Base-by-base conservation (phyloP, 1,284 basidiomycete genomes). In the Melanopsichium pennsylvanicum region DNA sequence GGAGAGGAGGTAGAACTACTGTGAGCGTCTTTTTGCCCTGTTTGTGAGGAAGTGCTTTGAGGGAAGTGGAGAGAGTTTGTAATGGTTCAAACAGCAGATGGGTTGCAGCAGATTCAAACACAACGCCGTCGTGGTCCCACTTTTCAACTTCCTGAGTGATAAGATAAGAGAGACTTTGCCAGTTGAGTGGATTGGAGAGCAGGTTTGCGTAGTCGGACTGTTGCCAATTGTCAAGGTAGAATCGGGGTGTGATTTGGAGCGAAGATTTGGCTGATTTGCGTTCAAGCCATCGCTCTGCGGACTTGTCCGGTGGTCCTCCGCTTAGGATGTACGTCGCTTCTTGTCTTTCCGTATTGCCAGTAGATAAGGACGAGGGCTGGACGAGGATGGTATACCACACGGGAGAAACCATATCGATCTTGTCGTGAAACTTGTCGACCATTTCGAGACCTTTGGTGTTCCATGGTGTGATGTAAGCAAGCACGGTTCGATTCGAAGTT, bases 381-480 rank as follows among this genome's bases (percentile, higher is more conserved):
- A 57, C 51, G 3, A 64, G 41, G n/a, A 75, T 33, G 13, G 72
- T 73, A 35, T 75, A 70, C 72, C 72, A 75, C 12, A 66, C 66
- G 5, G 72, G 72, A 2, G 63, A 50, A 19, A 75, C 58, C 16
- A 70, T 16, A 44, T 70, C 55, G 39, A 75, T 43, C 34, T 70
- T 70, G 25, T 47, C 45, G 3, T 46, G 32, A 19, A 40, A 70
- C 22, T 44, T 15, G 15, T 64, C 59, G 2, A 56, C 62, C 23
- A 67, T 39, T 11, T 25, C 13, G 10, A 38, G 34, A 4, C 72
- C 72, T 11, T 46, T 31, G 2, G 45, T 5, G 29, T 75, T 67
- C 72, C 72, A 75, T 8, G 72, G 72, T 13, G 72, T 72, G 26
- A 73, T 70, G 35, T 75, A 75, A 19, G 50, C 72, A 3, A 75